Evolutionary conservation across 179 eudicot genomes (phyloP).

Genomic region (Actinidia chinensis): DNA sequence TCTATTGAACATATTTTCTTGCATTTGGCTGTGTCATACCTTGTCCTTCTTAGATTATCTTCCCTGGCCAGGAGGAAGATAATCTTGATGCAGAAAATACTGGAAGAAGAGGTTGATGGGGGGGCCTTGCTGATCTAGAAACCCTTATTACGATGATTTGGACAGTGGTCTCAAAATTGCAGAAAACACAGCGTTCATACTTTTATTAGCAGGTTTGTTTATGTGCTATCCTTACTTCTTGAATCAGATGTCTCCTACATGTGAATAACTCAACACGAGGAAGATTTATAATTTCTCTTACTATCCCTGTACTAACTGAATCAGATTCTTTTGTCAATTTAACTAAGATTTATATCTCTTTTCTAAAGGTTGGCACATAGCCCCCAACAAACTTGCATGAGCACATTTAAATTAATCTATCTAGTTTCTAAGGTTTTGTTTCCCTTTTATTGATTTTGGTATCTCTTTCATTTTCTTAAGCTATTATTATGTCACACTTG

Average conservation of each 20-base stretch:
- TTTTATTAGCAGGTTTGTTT: constrained; percentile 78
- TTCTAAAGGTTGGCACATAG: too few species aligned
- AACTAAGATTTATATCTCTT: background rate
- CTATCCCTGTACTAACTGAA: background rate
- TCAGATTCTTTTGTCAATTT: background rate
- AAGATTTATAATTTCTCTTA: too few species aligned
- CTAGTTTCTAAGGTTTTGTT: background rate
- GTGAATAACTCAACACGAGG: background rate
- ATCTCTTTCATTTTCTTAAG: background rate
- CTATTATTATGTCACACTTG: background rate
- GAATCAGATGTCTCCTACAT: background rate
- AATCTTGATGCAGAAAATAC: constrained; percentile 50
- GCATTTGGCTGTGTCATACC: background rate
- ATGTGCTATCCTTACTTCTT: background rate
- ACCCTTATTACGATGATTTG: constrained; percentile 80
- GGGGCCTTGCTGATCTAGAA: constrained; percentile 81
- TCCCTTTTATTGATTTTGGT: background rate
- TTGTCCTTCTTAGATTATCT: constrained; percentile 4
- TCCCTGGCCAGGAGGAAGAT: constrained; percentile 55
- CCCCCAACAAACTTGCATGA: too few species aligned
- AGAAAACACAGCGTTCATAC: constrained; percentile 72
- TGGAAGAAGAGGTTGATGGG: constrained; percentile 86
- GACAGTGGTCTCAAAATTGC: constrained; percentile 88
- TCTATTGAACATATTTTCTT: background rate
- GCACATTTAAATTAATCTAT: background rate